Percentiles rank a stretch among this genome's conserved stretches.
phyloP scores from a whole-genome alignment of 805 yeast species.

The Ascoidea rubescens region DNA sequence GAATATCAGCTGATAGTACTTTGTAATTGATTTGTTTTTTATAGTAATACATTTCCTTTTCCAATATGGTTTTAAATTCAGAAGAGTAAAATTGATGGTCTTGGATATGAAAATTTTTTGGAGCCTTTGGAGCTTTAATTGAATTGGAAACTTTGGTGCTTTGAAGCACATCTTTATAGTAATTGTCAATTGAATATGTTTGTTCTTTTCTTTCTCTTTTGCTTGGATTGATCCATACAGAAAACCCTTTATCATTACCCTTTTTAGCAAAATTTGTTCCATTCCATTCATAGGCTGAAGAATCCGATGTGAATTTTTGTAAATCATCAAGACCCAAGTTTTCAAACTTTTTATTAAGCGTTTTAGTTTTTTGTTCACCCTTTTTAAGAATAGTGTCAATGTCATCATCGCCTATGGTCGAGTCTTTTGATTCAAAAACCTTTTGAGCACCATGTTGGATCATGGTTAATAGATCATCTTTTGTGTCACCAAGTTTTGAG shows the following conservation, averaged over 20 bases:
- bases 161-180: constrained; percentile 60
- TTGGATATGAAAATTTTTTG: constrained; percentile 67
- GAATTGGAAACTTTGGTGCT: constrained; percentile 28
- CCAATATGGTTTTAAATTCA: constrained; percentile 62
- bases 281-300: constrained; percentile 76
- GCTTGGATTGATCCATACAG: constrained; percentile 70
- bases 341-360: constrained; percentile 48
- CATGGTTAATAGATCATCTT: constrained; percentile 68
- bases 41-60: constrained; percentile 66
- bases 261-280: constrained; percentile 72
- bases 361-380: constrained; percentile 51
- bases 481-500: constrained; percentile 28
- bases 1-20: constrained; percentile 49
- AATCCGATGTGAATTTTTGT: constrained; percentile 58
- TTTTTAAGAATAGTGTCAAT: constrained; percentile 33
- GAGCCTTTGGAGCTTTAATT: constrained; percentile 61
- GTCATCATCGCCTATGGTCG: constrained; percentile 17
- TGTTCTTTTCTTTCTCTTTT: constrained; percentile 66
- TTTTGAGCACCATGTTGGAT: constrained; percentile 74
- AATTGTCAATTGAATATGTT: constrained; percentile 78
- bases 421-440: constrained; percentile 25
- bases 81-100: constrained; percentile 88
- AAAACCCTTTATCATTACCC: background rate
- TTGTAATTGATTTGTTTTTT: constrained; percentile 52
- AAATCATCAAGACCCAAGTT: constrained; percentile 63